Evolutionary conservation across 305 asterid species (phyloP).

Genomic region (Salvia sclarea): DNA sequence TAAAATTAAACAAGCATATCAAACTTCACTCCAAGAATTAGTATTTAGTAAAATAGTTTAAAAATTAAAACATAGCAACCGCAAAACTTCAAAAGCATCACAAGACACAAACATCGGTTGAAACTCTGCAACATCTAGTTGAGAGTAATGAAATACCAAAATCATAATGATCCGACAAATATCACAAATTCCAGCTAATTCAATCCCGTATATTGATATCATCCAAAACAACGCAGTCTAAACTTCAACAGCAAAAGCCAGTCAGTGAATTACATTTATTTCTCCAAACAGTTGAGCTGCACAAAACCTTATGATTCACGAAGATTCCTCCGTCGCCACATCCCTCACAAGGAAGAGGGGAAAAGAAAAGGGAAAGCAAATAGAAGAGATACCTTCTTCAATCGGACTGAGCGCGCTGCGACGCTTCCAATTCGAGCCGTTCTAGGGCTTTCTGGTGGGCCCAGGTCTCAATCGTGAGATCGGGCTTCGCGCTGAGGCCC

Average conservation of each 20-base stretch:
- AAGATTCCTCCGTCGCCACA: conserved; percentile 25
- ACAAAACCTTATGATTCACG: conserved; percentile 31
- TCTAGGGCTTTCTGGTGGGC: conserved; percentile 82
- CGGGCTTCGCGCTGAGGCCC: conserved; percentile 87
- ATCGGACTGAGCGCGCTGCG: conserved; percentile 42
- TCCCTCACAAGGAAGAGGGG: conserved; percentile 6
- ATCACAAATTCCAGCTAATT: neutral
- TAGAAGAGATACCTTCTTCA: conserved; percentile 36
- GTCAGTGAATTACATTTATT: conserved; percentile 33
- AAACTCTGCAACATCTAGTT: neutral
- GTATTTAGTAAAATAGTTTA: too few relatives aligned
- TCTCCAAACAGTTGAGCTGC: conserved; percentile 32
- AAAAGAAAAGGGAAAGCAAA: conserved; percentile 13
- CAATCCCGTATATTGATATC: conserved; percentile 24
- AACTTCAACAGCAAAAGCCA: conserved; percentile 8
- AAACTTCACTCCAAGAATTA: conserved; percentile 1
- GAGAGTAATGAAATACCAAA: neutral
- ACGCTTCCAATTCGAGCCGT: conserved; percentile 62
- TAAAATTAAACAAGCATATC: neutral
- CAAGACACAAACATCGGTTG: neutral
- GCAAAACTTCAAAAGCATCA: neutral
- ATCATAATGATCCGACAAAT: neutral
- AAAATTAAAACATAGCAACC: neutral
- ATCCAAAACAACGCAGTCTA: neutral
- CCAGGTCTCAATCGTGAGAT: conserved; percentile 84